Evolutionary conservation across 2,329 filamentous ascomycete species (phyloP), one percentile per base, ranked within the genome.

Genomic region (Alternaria incomplexa): DNA sequence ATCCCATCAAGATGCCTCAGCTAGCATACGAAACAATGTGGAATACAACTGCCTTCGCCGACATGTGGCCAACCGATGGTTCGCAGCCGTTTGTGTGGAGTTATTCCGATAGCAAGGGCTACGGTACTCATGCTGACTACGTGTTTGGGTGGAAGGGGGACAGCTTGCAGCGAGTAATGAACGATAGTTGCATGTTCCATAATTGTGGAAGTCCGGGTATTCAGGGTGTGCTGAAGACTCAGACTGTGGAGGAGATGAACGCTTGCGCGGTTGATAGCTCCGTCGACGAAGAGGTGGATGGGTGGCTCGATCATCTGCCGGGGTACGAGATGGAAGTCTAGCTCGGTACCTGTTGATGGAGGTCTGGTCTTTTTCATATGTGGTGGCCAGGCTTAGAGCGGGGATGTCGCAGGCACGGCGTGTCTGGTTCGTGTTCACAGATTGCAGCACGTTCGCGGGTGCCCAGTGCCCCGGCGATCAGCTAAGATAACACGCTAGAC

Each of bases 91-190:
- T 60, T 10, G 44, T 54, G 10, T 47, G 54, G 25, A 56, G 23
- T 3, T 43, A 32, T 13, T 20, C n/a, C 6, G 36, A 71, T 70
- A 79, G 65, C 1, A 73, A 67, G 11, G 71, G 69, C 20, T 71
- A 73, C 43, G 71, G 71, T 11, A 69, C 72, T 20, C 71, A 75
- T 52, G 70, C 69, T 3, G 66, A 73, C 46, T 73, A 73, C 47
- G 66, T 73, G 63, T 73, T 73, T 64, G 70, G 70, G 5, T 75
- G 70, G 74, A 73, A 76, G 54, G 74, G 71, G 25, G 74, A 77
- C 51, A 57, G 66, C 6, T 57, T 77, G 17, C 74, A 77, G 51
- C 30, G 71, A 61, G 52, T 64, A 13, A 72, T 75, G 63, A 71
- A 75, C 47, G 62, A 66, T 45, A 63, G 45, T 13, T 73, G 70